Base-by-base conservation (phyloP, 1,284 basidiomycete genomes). In the Ustilago tritici region DNA sequence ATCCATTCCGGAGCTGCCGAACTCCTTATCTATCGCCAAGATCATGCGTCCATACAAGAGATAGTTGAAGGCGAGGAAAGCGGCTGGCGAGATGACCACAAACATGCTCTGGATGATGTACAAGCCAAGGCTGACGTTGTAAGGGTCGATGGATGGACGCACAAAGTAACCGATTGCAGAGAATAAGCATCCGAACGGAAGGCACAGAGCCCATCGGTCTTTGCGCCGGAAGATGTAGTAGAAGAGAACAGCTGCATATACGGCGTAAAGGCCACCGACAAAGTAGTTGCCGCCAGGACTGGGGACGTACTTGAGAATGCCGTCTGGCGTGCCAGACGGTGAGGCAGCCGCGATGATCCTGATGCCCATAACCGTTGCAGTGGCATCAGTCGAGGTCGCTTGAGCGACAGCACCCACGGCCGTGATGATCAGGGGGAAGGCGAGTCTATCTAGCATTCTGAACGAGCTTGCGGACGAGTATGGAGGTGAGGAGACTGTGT, bases 21-120 rank as follows among this genome's bases (percentile, higher is more conserved):
- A 69, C 17, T 80, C 70, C 34, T 62, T 41, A 38, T 80, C 75
- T 9, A 78, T 65, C 1, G 72, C 60, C 7, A 66, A 38, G 28
- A 76, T 70, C 61, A 78, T 61, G 2, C 79, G 55, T 36, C 81
- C 81, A 55, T 74, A 82, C n/a, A 76, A 46, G 19, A 82, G 65
- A 56, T 83, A 83, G 58, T 80, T 79, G 78, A 83, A 83, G 9
- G 81, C 81, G 2, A 83, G 65, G 49, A 71, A 82, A 12, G 72
- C 61, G 10, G 70, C 74, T 10, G 81, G 81, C 3, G 78, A 76
- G 41, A 82, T 70, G 46, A 81, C 76, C 10, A 81, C 71, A 19
- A 80, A 80, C 43, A 80, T 58, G 61, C 68, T 67, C 61, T 75
- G 70, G 7, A 68, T 35, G 38, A 74, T 75, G 68, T 78, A 81